A percentile compares a stretch with the other conserved stretches of the same genome.
These are phyloP conservation scores for Salix koriyanagi DNA, from an alignment of 345 rosid genomes.

Conservation along the genomic window DNA sequence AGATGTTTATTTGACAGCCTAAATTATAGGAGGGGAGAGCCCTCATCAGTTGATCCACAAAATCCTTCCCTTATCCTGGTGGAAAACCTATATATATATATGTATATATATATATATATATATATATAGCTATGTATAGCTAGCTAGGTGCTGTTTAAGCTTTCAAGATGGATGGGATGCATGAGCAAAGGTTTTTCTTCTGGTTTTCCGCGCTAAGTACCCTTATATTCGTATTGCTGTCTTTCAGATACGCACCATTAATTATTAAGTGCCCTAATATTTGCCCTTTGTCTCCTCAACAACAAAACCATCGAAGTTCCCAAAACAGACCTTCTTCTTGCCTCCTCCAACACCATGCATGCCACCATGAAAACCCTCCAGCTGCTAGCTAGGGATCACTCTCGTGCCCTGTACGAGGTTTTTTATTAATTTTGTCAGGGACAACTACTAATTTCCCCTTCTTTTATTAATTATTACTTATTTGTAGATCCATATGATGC, in stretches of 20 bases:
- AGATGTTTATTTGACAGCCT: too few relatives aligned
- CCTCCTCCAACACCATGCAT: slow-evolving; percentile 38
- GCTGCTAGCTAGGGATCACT: slow-evolving; percentile 27
- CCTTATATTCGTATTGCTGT: slow-evolving; percentile 36
- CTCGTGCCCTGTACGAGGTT: slow-evolving; percentile 32
- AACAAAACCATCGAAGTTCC: slow-evolving; percentile 57
- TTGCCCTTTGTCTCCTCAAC: slow-evolving; percentile 63
- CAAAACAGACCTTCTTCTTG: slow-evolving; percentile 31
- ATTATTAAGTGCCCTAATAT: slow-evolving; percentile 39
- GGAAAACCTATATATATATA: neutral
- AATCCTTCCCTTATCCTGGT: slow-evolving; percentile 34
- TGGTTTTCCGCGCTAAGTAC: slow-evolving; percentile 34
- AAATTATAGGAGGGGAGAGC: neutral
- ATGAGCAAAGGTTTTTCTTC: slow-evolving; percentile 12
- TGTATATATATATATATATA: neutral
- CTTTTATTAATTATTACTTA: neutral
- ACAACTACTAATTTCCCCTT: slow-evolving; percentile 24
- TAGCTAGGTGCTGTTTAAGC: neutral
- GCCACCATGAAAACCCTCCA: slow-evolving; percentile 13
- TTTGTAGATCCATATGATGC: neutral
- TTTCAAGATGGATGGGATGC: slow-evolving; percentile 13
- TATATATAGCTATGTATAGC: neutral
- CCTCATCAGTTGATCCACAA: slow-evolving; percentile 24
- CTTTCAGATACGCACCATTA: slow-evolving; percentile 32
- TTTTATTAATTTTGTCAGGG: neutral